These are phyloP conservation scores for Penicillium sp. DNA, from an alignment of 2,329 filamentous ascomycete genomes.

Conservation along the genomic window DNA sequence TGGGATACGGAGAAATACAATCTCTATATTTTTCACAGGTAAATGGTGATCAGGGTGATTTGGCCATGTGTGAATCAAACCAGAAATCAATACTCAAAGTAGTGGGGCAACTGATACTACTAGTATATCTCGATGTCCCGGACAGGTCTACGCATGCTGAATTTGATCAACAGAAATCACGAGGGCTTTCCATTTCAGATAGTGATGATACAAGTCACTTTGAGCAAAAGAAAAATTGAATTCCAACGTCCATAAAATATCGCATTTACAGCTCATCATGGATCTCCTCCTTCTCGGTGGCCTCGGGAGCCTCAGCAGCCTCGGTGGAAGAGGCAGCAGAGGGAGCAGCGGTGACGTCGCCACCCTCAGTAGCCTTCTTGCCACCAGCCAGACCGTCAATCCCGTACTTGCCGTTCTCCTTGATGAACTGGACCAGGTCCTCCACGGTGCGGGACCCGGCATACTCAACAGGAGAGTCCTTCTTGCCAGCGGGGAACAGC, in stretches of 20 bases:
- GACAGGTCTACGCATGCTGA: background rate
- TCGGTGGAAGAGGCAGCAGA: slow-evolving; percentile 18
- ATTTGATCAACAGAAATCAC: background rate
- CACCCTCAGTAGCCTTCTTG: slow-evolving; percentile 58
- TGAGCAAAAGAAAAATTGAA: background rate
- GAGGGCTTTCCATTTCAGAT: slow-evolving; percentile 18
- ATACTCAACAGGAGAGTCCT: slow-evolving; percentile 85
- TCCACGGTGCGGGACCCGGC: slow-evolving; percentile 83
- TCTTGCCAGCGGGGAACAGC: slow-evolving; percentile 88
- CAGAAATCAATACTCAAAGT: too few species aligned
- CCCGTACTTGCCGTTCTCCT: slow-evolving; percentile 92
- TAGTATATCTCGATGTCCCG: background rate
- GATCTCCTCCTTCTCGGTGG: slow-evolving; percentile 34
- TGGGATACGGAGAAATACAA: background rate
- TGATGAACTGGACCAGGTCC: slow-evolving; percentile 88
- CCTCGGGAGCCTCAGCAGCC: slow-evolving; percentile 30
- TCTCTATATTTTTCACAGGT: too few species aligned
- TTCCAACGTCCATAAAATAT: slow-evolving; percentile 2
- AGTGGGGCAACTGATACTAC: too few species aligned
- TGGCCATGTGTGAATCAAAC: too few species aligned
- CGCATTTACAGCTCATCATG: slow-evolving; percentile 47
- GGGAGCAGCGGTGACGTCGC: slow-evolving; percentile 32
- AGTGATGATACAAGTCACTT: slow-evolving; percentile 24
- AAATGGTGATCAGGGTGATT: too few species aligned
- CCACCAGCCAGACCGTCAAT: slow-evolving; percentile 66